Base-by-base conservation (phyloP, 257 asterid genomes). In the Fraxinus pennsylvanica region DNA sequence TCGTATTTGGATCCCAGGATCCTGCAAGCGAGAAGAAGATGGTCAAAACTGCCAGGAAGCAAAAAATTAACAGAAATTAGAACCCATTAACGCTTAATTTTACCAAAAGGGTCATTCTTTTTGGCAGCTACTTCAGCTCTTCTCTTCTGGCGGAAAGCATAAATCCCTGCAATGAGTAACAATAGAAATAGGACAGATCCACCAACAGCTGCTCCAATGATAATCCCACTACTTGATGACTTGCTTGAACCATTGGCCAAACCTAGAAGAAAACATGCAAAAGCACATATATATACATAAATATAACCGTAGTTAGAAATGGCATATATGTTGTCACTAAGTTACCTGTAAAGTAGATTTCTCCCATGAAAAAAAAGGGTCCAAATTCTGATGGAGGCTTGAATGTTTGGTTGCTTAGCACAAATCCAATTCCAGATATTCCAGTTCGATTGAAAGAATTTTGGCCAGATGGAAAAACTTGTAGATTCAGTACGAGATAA, bases 81-180 rank as follows among this genome's bases (percentile, higher is more conserved):
- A 41, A 73, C 43, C 70, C 45, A 17, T 38, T 61, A 68, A 45
- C 71, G 39, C 78, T 45, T 29, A 78, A 41, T 39, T 76, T 74
- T 89, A 92, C 99, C 95, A 80, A 94, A 94, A 78, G 99, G 99
- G 84, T 94, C 86, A 17, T 66, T 85, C 86, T 88, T 88, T 88
- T 85, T 88, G 27, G 84, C 72, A 77, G 99, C 97, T 25, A 80
- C 72, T 81, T 87, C 91, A 66, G 97, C 97, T 82, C 89, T 79
- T 81, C 67, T 88, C 85, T 85, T 94, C 83, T 92, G 99, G 47
- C 91, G 88, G 81, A 87, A 47, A 69, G 97, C 97, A 80, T 91
- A 92, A 75, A 87, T 65, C 80, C 95, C 99, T 3, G 94, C 91
- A 39, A 89, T 19, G 3, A 92, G 74, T 82, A 89, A 59, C 80